These are phyloP conservation scores for Rhodotorula sp. DNA, from an alignment of 1,284 basidiomycete species.

Conservation along the genomic window DNA sequence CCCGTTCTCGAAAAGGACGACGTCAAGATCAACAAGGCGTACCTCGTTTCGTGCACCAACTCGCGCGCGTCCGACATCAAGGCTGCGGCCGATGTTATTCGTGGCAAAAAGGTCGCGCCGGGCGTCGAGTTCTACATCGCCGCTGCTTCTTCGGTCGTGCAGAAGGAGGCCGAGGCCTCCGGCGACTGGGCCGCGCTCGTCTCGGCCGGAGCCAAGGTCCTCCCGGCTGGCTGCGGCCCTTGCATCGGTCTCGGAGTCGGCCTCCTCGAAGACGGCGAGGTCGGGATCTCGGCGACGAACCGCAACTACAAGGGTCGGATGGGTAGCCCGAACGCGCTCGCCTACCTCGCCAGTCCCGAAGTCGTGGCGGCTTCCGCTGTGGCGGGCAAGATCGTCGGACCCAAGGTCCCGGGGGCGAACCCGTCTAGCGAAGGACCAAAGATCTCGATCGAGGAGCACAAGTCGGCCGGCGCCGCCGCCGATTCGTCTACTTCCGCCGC, in stretches of 20 bases:
- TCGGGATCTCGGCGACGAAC: constrained; percentile 96
- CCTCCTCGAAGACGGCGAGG: constrained; percentile 87
- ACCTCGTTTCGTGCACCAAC: constrained; percentile 98
- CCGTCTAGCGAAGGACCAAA: constrained; percentile 56
- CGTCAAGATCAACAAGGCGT: constrained; percentile 93
- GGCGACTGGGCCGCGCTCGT: constrained; percentile 89
- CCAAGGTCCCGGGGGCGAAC: constrained; percentile 56
- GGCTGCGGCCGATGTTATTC: constrained; percentile 84
- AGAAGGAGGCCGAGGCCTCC: constrained; percentile 77
- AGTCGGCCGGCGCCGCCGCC: constrained; percentile 43
- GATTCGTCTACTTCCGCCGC: constrained; percentile 37
- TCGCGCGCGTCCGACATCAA: constrained; percentile 93
- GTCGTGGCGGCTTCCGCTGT: constrained; percentile 95
- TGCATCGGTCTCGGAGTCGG: constrained; percentile 96
- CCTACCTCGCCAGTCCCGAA: constrained; percentile 93
- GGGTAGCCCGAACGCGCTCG: constrained; percentile 91
- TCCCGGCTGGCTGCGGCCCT: constrained; percentile 95
- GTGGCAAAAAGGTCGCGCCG: constrained; percentile 77
- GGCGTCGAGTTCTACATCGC: constrained; percentile 98
- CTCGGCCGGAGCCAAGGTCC: constrained; percentile 81
- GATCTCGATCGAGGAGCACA: constrained; percentile 51
- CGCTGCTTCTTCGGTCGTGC: constrained; percentile 87
- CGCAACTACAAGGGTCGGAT: constrained; percentile 99
- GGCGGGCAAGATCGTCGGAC: constrained; percentile 86
- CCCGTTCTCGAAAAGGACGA: constrained; percentile 70